Percentiles rank a stretch among this genome's conserved stretches.
Evolutionary conservation across 1,139 yeast species (phyloP).

Genomic region (Sugiyamaella castrensis): DNA sequence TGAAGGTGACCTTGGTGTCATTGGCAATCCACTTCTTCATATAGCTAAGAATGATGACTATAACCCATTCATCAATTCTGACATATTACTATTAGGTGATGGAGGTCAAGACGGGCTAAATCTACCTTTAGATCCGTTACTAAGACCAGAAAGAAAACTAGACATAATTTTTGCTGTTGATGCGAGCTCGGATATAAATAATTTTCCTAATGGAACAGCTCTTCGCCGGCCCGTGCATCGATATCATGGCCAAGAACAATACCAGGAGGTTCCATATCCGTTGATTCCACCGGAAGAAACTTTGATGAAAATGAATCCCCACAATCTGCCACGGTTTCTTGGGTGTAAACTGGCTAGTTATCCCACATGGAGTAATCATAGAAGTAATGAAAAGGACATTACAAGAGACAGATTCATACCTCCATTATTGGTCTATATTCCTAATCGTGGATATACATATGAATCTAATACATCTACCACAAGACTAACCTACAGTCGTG

Average conservation of each 20-base stretch:
- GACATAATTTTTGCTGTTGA: slow-evolving; percentile 81
- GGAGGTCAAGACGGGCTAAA: slow-evolving; percentile 86
- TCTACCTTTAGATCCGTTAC: slow-evolving; percentile 70
- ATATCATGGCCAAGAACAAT: slow-evolving; percentile 34
- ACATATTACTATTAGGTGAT: slow-evolving; percentile 58
- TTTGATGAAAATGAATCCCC: slow-evolving; percentile 53
- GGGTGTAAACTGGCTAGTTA: slow-evolving; percentile 69
- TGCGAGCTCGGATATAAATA: slow-evolving; percentile 24
- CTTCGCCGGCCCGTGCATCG: slow-evolving; percentile 22
- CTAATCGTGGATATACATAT: slow-evolving; percentile 49
- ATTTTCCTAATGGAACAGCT: slow-evolving; percentile 28
- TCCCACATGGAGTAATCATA: slow-evolving; percentile 35
- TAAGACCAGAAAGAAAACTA: slow-evolving; percentile 63
- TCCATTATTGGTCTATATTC: slow-evolving; percentile 54
- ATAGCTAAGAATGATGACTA: slow-evolving; percentile 72
- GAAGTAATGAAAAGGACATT: slow-evolving; percentile 41
- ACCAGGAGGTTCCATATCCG: slow-evolving; percentile 64
- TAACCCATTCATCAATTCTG: slow-evolving; percentile 28
- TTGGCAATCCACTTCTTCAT: slow-evolving; percentile 41
- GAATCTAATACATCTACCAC: slow-evolving; percentile 49
- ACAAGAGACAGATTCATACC: slow-evolving; percentile 33
- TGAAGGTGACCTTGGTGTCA: neutral
- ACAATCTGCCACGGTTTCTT: slow-evolving; percentile 49
- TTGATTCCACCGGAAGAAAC: slow-evolving; percentile 64
- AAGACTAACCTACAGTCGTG: slow-evolving; percentile 43